A percentile compares a stretch with the other conserved stretches of the same genome.
Evolutionary conservation across 2,329 filamentous ascomycete genomes (phyloP).

Genomic region (Xylariaceae sp.): DNA sequence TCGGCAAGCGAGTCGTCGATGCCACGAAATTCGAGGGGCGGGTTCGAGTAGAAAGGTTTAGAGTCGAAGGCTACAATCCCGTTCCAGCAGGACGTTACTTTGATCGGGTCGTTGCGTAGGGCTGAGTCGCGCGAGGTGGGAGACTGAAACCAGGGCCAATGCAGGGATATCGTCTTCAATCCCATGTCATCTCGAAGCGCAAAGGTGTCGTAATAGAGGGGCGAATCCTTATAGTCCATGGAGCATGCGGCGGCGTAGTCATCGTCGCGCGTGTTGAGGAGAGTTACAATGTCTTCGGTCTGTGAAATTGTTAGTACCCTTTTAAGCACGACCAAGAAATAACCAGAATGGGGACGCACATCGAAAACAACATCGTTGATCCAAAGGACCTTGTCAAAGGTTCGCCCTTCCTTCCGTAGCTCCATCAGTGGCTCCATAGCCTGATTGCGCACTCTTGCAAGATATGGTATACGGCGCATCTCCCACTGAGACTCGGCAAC

Average conservation of each 20-base stretch:
- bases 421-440: constrained; percentile 55
- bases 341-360: constrained; percentile 28
- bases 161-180: constrained; percentile 45
- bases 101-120: constrained; percentile 45
- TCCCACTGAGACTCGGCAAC: constrained; percentile 47
- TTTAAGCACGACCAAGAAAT: not conserved
- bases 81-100: constrained; percentile 66
- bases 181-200: constrained; percentile 53
- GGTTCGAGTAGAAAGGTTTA: constrained; percentile 39
- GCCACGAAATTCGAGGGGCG: constrained; percentile 55
- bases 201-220: constrained; percentile 58
- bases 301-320: constrained; percentile 7
- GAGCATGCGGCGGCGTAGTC: constrained; percentile 57
- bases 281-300: constrained; percentile 43
- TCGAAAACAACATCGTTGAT: constrained; percentile 59
- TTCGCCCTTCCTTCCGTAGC: constrained; percentile 41
- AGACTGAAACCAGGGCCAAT: constrained; percentile 57
- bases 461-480: constrained; percentile 63
- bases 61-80: constrained; percentile 49
- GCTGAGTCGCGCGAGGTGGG: constrained; percentile 39
- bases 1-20: constrained; percentile 52
- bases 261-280: constrained; percentile 51
- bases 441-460: constrained; percentile 59
- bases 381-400: constrained; percentile 55
- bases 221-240: constrained; percentile 52